These are phyloP conservation scores for Alternaria alternata DNA, from an alignment of 2,329 filamentous ascomycete species.

Conservation along the genomic window DNA sequence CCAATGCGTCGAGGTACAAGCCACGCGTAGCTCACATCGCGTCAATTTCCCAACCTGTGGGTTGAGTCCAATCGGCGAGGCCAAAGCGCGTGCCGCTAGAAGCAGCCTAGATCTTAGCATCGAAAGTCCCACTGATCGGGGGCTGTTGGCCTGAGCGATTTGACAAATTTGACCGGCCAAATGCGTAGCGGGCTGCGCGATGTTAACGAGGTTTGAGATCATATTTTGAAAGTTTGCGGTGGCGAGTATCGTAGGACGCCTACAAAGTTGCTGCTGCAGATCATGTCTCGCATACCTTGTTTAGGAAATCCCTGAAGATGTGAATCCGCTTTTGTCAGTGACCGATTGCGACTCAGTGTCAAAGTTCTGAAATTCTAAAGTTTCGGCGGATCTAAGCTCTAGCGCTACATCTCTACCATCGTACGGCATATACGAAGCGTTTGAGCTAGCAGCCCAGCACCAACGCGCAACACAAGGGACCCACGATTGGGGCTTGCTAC, in stretches of 20 bases:
- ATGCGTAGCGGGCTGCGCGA: background rate
- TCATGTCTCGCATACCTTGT: background rate
- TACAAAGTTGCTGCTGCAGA: background rate
- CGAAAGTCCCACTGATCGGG: background rate
- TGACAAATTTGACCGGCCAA: background rate
- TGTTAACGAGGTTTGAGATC: background rate
- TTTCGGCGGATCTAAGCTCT: constrained; percentile 1
- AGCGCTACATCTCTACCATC: constrained; percentile 3
- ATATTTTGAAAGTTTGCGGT: background rate
- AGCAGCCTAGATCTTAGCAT: background rate
- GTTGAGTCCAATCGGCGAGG: constrained; percentile 10
- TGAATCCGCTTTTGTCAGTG: background rate
- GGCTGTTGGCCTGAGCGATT: background rate
- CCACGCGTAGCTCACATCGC: background rate
- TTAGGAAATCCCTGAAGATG: background rate
- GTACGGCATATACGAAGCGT: background rate
- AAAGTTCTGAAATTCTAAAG: background rate
- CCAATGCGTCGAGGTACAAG: background rate
- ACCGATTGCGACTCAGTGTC: background rate
- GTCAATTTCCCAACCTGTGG: constrained; percentile 5
- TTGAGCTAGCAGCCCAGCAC: background rate
- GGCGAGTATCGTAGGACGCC: background rate
- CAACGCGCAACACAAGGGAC: background rate
- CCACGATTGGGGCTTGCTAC: background rate
- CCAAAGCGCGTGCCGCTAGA: constrained; percentile 7